These are phyloP conservation scores for Phycomyces blakesleeanus DNA, from an alignment of 192 early-diverging fungal genomes.

Conservation along the genomic window DNA sequence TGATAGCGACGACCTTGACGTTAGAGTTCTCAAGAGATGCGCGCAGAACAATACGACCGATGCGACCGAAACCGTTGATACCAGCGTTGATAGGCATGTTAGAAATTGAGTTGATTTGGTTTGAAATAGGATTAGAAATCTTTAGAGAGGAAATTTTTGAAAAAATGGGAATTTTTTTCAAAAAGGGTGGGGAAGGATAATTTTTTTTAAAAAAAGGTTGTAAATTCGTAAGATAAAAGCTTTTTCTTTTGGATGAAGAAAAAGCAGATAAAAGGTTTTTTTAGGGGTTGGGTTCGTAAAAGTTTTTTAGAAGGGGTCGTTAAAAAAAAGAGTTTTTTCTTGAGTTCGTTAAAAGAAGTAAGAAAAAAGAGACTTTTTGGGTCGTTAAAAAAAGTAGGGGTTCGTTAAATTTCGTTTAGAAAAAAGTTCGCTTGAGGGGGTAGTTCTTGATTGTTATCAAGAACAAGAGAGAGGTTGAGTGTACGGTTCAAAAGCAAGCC, in stretches of 20 bases:
- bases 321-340: not conserved
- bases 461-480: not conserved
- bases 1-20: conserved; percentile 84
- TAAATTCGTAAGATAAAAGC: not conserved
- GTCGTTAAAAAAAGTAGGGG: conserved; percentile 2
- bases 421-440: conserved; percentile 1
- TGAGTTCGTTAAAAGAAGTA: not conserved
- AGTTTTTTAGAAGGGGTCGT: conserved; percentile 2
- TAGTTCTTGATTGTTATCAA: conserved; percentile 1
- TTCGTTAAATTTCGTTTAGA: conserved; percentile 18
- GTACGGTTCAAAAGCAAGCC: not conserved
- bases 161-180: not conserved
- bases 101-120: not conserved
- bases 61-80: conserved; percentile 91
- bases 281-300: not conserved
- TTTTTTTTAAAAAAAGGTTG: not conserved
- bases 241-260: not conserved
- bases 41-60: conserved; percentile 94
- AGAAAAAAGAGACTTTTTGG: not conserved
- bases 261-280: not conserved
- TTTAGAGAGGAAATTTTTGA: not conserved
- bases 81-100: conserved; percentile 46
- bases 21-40: conserved; percentile 73
- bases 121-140: not conserved
- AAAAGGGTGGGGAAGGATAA: not conserved